phyloP scores from a whole-genome alignment of 345 rosid species.

The Nasturtium officinale region DNA sequence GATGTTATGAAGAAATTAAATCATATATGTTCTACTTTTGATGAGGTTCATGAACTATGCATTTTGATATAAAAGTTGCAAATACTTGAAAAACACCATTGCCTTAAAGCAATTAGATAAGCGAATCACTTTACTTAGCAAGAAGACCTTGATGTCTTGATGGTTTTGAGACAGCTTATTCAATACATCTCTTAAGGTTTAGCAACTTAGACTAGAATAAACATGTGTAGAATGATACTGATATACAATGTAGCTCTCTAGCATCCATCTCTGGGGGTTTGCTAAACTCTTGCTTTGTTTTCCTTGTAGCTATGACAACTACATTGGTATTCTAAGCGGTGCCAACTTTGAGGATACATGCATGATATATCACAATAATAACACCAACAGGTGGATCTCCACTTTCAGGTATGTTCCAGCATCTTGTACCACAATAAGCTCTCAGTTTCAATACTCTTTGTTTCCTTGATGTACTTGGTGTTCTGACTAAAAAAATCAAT shows the following conservation, averaged over 20 bases:
- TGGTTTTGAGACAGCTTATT: background rate
- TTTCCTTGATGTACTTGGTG: background rate
- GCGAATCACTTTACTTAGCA: background rate
- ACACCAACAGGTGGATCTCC: constrained; percentile 66
- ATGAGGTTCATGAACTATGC: background rate
- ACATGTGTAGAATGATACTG: constrained; percentile 5
- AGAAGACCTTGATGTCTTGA: background rate
- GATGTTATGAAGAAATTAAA: background rate
- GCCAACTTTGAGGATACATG: constrained; percentile 50
- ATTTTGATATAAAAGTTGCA: background rate
- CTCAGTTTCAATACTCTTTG: background rate
- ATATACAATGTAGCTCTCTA: background rate
- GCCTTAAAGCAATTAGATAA: background rate
- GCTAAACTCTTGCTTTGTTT: constrained; percentile 2
- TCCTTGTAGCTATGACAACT: constrained; percentile 59
- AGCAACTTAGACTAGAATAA: background rate
- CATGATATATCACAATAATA: constrained; percentile 50
- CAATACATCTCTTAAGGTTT: background rate
- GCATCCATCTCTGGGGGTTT: background rate
- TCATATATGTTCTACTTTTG: background rate
- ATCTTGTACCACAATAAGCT: constrained; percentile 8
- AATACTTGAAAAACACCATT: background rate
- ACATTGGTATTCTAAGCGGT: constrained; percentile 59
- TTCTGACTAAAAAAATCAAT: background rate
- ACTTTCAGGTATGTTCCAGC: constrained; percentile 59